Base-by-base conservation (phyloP, 176 grass and related monocot genomes). In the Phragmites australis region DNA sequence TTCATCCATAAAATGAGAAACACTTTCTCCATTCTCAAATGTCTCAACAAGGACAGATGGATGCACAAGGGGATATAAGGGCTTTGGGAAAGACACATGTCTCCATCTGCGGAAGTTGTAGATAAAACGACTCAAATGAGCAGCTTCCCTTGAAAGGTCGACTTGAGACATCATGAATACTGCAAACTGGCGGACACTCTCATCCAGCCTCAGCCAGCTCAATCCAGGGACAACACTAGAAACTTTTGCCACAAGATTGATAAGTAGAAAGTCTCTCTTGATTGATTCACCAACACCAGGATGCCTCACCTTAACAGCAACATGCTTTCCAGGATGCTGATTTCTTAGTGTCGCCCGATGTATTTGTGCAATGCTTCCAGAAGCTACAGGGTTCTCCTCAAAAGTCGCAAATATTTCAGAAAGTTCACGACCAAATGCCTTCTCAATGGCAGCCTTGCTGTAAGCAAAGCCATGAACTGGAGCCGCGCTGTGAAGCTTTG, bases 111-210 rank as follows among this genome's bases (percentile, higher is more conserved):
- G 85, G 79, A 98, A 98, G 81, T 98, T 98, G 88, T 98, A 94
- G 58, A 87, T 85, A 85, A 98, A 98, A 60, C 95, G 92, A 79
- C 62, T 89, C 78, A 98, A 85, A 87, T 98, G 92, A 83, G 88
- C 86, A 85, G 95, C 92, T 90, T 98, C 95, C 51, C 92, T 82
- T 37, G 95, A 94, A 76, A 98, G 92, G 79, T 98, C 95, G 54
- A 98, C 92, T 81, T 98, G 95, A 83, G 92, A 94, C 89, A 98
- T 87, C 95, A 98, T 98, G 78, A 93, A 98, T 80, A 92, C 82
- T 23, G 94, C 89, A 79, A 97, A 97, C 19, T 97, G 94, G 18
- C 89, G 87, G 31, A 89, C 95, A 81, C 95, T 98, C 81, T 98
- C 95, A 71, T 98, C 95, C 83, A 98, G 77, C 75, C 95, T 93